Evolutionary conservation across 495 filamentous ascomycete genomes (phyloP).

Genomic region (Clohesyomyces aquaticus): DNA sequence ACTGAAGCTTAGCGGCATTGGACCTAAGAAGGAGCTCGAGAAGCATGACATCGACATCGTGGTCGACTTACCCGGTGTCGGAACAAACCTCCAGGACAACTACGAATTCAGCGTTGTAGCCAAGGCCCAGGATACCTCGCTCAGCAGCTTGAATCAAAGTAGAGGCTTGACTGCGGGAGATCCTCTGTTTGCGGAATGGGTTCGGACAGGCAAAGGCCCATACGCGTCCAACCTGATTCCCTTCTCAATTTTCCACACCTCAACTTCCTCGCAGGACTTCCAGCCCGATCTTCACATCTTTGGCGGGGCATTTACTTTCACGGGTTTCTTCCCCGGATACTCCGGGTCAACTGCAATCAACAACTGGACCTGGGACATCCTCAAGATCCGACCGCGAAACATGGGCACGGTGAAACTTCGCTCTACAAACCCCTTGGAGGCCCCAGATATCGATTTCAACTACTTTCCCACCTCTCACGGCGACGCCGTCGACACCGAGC

Average conservation of each 20-base stretch:
- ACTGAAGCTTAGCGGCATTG: slow-evolving; percentile 66
- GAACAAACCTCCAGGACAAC: slow-evolving; percentile 66
- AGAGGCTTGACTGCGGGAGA: not conserved
- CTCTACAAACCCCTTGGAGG: not conserved
- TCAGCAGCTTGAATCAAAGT: not conserved
- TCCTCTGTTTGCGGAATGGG: not conserved
- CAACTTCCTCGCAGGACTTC: not conserved
- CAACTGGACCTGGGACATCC: not conserved
- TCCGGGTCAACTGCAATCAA: not conserved
- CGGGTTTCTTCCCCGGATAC: not conserved
- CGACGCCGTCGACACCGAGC: not conserved
- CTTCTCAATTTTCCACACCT: not conserved
- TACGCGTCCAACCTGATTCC: not conserved
- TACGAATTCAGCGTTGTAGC: slow-evolving; percentile 58
- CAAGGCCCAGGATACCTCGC: not conserved
- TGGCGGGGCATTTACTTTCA: not conserved
- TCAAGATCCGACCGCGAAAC: not conserved
- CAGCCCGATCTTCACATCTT: not conserved
- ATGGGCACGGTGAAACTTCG: not conserved
- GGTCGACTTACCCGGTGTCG: slow-evolving; percentile 61
- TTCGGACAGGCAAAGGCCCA: not conserved
- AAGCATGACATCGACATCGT: slow-evolving; percentile 55
- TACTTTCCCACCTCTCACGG: no score
- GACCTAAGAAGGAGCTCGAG: slow-evolving; percentile 53
- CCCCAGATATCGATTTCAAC: not conserved